Base-by-base conservation (phyloP, 148 eudicot genomes). In the Rhododendron ovatum region DNA sequence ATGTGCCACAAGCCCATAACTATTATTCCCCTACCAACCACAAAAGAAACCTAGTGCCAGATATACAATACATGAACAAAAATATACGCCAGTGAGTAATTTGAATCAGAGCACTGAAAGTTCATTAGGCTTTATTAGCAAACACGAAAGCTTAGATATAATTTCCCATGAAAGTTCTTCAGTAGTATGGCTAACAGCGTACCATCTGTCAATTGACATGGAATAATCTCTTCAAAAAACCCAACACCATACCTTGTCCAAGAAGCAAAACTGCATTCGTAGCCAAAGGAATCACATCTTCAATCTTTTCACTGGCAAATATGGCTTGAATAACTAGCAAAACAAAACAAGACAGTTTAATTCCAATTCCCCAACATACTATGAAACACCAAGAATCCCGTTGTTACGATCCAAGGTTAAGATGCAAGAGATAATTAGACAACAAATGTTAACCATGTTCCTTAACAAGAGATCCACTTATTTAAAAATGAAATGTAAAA, bases 261-360 rank as follows among this genome's bases (percentile, higher is more conserved):
- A 96, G 98, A 84, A 96, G 79, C 93, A 95, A 85, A 79, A 95
- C 83, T 86, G 93, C 88, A 92, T 92, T 90, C 39, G 90, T 89
- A 71, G 93, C 89, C 89, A 92, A 91, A 74, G 98, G 92, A 87
- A 92, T 84, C 83, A 95, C 89, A 50, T 94, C 93, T 88, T 90
- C 94, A 84, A 96, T 93, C 87, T 86, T 96, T 92, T 95, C 96
- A 87, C 95, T 89, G 71, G 92, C 15, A 90, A 96, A 96, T 88
- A 96, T 91, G 57, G 93, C 93, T 90, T 89, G 91, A 67, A 81
- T 82, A 88, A 94, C 98, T 95, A 85, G 82, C 83, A 88, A 91
- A 82, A 80, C 80, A 82, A 83, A 47, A 5, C 78, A 85, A 35
- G 84, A 79, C 39, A 88, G 39, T 41, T 26, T 12, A 76, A 78